Percentiles rank a stretch among this genome's conserved stretches.
Conservation (phyloP, 2,329 filamentous ascomycete genomes). For the Chaetomiaceae sp. region DNA sequence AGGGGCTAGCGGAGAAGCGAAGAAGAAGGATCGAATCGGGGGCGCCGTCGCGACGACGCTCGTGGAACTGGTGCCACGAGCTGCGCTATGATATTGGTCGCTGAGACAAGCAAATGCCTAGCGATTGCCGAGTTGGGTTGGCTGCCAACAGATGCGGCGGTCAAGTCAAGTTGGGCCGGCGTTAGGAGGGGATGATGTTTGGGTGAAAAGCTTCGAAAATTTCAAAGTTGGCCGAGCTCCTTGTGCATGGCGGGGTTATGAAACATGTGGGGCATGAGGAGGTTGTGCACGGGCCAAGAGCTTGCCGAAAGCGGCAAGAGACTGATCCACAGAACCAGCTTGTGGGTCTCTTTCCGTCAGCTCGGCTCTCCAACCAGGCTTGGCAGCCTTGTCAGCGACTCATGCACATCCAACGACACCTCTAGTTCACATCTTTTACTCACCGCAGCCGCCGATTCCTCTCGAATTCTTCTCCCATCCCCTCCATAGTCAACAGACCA, state of each 20-base stretch:
- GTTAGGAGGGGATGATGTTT: not conserved
- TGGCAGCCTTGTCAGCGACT: not conserved
- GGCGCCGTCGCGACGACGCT: slow-evolving; percentile 23
- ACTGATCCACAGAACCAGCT: not conserved
- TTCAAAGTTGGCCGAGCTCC: slow-evolving; percentile 15
- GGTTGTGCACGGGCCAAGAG: not conserved
- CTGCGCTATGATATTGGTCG: slow-evolving; percentile 5
- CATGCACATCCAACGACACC: not conserved
- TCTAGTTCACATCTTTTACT: not conserved
- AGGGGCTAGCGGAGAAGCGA: slow-evolving; percentile 27
- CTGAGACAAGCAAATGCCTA: slow-evolving; percentile 16
- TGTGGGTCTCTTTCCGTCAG: not conserved
- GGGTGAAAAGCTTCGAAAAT: slow-evolving; percentile 11
- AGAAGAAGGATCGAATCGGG: slow-evolving; percentile 23
- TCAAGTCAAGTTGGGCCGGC: not conserved
- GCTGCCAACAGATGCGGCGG: not conserved
- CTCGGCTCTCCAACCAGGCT: too few relatives aligned
- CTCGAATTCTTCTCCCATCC: not conserved
- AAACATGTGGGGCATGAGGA: slow-evolving; percentile 1
- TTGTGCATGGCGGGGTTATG: slow-evolving; percentile 8
- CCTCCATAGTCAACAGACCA: not conserved
- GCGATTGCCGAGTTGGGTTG: not conserved
- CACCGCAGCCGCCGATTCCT: not conserved
- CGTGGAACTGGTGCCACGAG: slow-evolving; percentile 23
- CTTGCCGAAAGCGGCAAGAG: too few relatives aligned